phyloP scores from a whole-genome alignment of 805 yeast genomes.

The Lachancea nothofagi region DNA sequence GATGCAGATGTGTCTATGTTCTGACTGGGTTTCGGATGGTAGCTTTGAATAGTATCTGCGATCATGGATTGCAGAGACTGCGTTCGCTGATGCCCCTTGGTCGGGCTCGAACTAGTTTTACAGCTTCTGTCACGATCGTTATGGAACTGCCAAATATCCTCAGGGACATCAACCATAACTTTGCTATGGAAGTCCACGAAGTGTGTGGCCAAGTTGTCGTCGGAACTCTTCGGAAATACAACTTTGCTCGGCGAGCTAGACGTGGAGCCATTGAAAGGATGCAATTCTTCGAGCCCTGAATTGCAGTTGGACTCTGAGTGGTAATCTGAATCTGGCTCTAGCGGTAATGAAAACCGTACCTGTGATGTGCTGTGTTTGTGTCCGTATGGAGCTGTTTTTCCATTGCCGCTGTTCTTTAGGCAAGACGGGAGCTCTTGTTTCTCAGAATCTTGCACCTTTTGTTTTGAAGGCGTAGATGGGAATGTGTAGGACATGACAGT shows the following conservation, averaged over 20 bases:
- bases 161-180: slow-evolving; percentile 29
- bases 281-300: no score
- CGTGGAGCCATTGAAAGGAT: not conserved
- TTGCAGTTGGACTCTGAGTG: not conserved
- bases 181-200: slow-evolving; percentile 27
- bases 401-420: slow-evolving; percentile 6
- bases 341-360: slow-evolving; percentile 30
- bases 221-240: slow-evolving; percentile 24
- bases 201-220: slow-evolving; percentile 10
- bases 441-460: not conserved
- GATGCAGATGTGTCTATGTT: not conserved
- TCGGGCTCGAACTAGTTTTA: not conserved
- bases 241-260: slow-evolving; percentile 27
- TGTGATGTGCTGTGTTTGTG: slow-evolving; percentile 17
- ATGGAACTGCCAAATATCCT: slow-evolving; percentile 29
- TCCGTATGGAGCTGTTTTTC: not conserved
- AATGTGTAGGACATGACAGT: not conserved
- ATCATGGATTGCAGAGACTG: slow-evolving; percentile 29
- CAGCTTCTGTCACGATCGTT: slow-evolving; percentile 6
- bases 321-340: slow-evolving; percentile 1
- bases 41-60: slow-evolving; percentile 21
- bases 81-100: slow-evolving; percentile 3
- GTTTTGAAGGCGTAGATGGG: slow-evolving; percentile 4
- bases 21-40: slow-evolving; percentile 1
- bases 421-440: slow-evolving; percentile 9